Evolutionary conservation across 1,139 yeast genomes (phyloP).

Genomic region (Hanseniaspora gamundiae): DNA sequence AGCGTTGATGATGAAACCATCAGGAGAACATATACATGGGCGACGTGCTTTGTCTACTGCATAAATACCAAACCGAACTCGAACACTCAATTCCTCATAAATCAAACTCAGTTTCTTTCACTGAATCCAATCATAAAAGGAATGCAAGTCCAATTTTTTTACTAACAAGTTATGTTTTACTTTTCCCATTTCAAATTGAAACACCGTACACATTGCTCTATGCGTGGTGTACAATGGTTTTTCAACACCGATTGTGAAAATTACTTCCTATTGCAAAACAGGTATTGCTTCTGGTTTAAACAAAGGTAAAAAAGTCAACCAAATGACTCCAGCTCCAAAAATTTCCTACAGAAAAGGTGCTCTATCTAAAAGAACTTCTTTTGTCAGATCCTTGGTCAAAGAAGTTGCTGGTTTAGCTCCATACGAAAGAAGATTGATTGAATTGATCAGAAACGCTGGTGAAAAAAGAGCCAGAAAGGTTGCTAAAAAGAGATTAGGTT

Average conservation of each 20-base stretch:
- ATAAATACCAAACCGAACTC: too few relatives aligned
- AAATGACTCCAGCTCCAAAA: conserved; percentile 89
- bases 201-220: too few relatives aligned
- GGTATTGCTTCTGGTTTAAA: conserved; percentile 98
- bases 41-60: too few relatives aligned
- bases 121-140: too few relatives aligned
- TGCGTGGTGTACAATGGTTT: too few relatives aligned
- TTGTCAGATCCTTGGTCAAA: conserved; percentile 89
- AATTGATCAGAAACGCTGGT: conserved; percentile 99
- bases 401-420: conserved; percentile 99
- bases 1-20: too few relatives aligned
- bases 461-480: conserved; percentile 99
- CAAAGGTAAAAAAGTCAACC: conserved; percentile 97
- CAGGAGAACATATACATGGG: too few relatives aligned
- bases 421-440: conserved; percentile 99
- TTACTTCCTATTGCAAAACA: too few relatives aligned
- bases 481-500: conserved; percentile 99
- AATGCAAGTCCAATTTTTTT: too few relatives aligned
- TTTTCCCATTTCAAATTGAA: background rate
- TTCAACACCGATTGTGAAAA: too few relatives aligned
- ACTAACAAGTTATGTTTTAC: conserved; percentile 6
- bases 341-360: conserved; percentile 96
- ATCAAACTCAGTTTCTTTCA: too few relatives aligned
- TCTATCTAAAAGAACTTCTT: conserved; percentile 87
- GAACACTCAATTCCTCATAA: too few relatives aligned